Base-by-base conservation (phyloP, 345 rosid genomes). In the Salix koriyanagi region DNA sequence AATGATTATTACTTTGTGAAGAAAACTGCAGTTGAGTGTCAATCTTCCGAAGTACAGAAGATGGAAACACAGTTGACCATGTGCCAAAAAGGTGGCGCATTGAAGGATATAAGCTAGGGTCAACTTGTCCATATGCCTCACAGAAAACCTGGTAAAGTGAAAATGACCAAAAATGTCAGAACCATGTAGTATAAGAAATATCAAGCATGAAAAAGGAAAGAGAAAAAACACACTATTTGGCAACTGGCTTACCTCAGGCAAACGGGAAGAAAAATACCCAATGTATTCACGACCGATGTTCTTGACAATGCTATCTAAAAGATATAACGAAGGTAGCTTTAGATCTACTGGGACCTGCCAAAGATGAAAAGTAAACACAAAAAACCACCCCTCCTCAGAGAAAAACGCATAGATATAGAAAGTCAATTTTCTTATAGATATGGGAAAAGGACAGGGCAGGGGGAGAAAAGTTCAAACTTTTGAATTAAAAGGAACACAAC, bases 51-150 rank as follows among this genome's bases (percentile, higher is more conserved):
- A 96, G 89, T 14, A 90, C 92, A 28, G 88, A 75, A 26, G 87
- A 76, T 2, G 98, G 97, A 77, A 96, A 96, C 46, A 92, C 97
- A 26, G 90, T 36, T 12, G 95, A 88, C 99, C 99, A 96, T 36
- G 99, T 96, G 73, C 97, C 96, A 87, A 96, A 96, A 46, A 96
- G 87, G 75, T 91, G 98, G 15, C 91, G 96, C 99, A 96, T 91
- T 18, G 98, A 85, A 81, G 87, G 79, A 82, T 89, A 84, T 78
- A 85, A 66, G 73, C 82, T 83, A 67, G 97, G 97, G 46, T 91
- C 88, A 62, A 92, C 91, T 90, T 90, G 89, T 82, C 87, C 87
- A 77, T 92, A 94, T 32, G 99, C 96, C 82, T 84, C 85, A 60
- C 91, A 88, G 76, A 94, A 96, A 64, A 96, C 98, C 99, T 96